These are phyloP conservation scores for Chlorophyllum brunneum DNA, from an alignment of 768 basidiomycete species.

Conservation along the genomic window DNA sequence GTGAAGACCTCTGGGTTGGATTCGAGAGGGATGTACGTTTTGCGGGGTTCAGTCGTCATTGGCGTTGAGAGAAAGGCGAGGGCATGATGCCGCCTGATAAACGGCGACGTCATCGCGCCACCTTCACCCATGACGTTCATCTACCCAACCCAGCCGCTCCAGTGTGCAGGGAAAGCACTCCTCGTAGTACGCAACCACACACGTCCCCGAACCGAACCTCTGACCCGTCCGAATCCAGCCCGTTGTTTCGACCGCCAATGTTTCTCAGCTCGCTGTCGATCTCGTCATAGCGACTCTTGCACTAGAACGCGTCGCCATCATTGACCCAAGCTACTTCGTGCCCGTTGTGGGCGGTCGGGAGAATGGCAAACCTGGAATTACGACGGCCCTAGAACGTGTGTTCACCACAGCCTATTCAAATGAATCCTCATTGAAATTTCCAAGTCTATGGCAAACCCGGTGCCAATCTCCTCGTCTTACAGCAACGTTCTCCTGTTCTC, in stretches of 20 bases:
- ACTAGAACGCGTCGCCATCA: slow-evolving; percentile 55
- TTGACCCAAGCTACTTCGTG: slow-evolving; percentile 60
- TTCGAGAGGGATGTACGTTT: slow-evolving; percentile 32
- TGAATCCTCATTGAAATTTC: slow-evolving; percentile 11
- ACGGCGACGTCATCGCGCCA: slow-evolving; percentile 4
- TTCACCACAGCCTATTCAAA: slow-evolving; percentile 9
- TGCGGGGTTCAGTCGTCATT: slow-evolving; percentile 16
- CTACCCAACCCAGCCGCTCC: slow-evolving; percentile 22
- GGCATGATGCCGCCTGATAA: slow-evolving; percentile 6
- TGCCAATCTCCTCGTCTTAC: slow-evolving; percentile 55
- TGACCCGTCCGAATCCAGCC: slow-evolving; percentile 38
- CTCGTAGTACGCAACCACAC: slow-evolving; percentile 37
- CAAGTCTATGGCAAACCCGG: slow-evolving; percentile 62
- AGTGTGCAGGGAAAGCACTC: slow-evolving; percentile 36
- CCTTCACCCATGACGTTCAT: slow-evolving; percentile 30
- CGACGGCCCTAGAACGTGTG: slow-evolving; percentile 75
- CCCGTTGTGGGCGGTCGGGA: slow-evolving; percentile 76
- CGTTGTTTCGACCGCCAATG: slow-evolving; percentile 76
- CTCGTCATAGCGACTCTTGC: slow-evolving; percentile 65
- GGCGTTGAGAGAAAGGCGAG: neutral
- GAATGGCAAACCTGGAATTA: slow-evolving; percentile 54
- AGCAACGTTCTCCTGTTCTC: slow-evolving; percentile 76
- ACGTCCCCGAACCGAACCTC: neutral
- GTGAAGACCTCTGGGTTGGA: slow-evolving; percentile 35
- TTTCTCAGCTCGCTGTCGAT: slow-evolving; percentile 76